phyloP scores from a whole-genome alignment of 2,329 filamentous ascomycete genomes.

The Ophiocordyceps camponoti-floridani region DNA sequence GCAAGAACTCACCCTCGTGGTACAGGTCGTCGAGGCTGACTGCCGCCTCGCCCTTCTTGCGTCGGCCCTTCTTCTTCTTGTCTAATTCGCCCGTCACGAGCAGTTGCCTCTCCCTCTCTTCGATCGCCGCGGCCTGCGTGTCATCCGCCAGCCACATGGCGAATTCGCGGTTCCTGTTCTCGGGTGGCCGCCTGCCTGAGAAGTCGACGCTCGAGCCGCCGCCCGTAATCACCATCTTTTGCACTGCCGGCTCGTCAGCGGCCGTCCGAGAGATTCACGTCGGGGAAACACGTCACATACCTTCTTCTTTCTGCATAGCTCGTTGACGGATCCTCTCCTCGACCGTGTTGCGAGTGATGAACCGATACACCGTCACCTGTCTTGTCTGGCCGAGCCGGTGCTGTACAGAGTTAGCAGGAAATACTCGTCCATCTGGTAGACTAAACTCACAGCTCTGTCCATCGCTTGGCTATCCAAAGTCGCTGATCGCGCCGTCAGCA shows the following conservation, averaged over 20 bases:
- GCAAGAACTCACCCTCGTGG: conserved; percentile 69
- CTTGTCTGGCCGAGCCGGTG: conserved; percentile 92
- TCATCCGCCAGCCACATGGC: conserved; percentile 98
- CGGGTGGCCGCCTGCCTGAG: conserved; percentile 70
- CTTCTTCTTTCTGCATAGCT: conserved; percentile 89
- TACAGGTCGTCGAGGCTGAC: conserved; percentile 92
- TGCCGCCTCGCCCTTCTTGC: conserved; percentile 33
- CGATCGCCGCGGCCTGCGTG: conserved; percentile 85
- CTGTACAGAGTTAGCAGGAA: neutral
- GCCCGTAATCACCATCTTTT: conserved; percentile 88
- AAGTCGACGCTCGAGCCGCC: conserved; percentile 88
- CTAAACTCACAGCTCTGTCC: conserved; percentile 51
- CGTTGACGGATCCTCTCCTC: conserved; percentile 96
- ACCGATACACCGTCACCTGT: conserved; percentile 92
- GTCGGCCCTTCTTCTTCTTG: conserved; percentile 46
- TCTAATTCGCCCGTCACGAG: conserved; percentile 52
- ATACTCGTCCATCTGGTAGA: neutral
- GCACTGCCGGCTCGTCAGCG: conserved; percentile 31
- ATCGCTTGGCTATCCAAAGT: conserved; percentile 98
- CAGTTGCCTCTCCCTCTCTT: conserved; percentile 78
- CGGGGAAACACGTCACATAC: neutral
- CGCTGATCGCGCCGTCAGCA: conserved; percentile 13
- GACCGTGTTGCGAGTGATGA: conserved; percentile 92
- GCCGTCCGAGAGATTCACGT: neutral
- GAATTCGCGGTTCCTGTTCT: conserved; percentile 95